Base-by-base conservation (phyloP, 2,329 filamentous ascomycete species). In the Fusarium albosuccineum region DNA sequence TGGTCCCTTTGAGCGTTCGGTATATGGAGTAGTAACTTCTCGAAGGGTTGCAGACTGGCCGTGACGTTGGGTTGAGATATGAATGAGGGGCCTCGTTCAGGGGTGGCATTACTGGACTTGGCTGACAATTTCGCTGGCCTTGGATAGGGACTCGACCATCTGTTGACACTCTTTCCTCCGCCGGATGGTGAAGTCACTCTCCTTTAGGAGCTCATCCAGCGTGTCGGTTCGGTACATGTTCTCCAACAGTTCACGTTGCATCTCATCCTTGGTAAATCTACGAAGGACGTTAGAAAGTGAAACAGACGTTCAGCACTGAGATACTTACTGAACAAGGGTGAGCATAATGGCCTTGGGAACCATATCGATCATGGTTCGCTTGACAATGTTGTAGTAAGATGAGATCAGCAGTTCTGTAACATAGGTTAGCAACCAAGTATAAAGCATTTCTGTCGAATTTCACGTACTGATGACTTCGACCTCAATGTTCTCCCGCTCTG, bases 261-360 rank as follows among this genome's bases (percentile, higher is more conserved):
- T 99, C 79, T 97, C 94, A 72, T 98, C 95, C 82, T 97, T 98
- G 73, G 95, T 97, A 79, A 91, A 92, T 76, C 93, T 97, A 70
- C 8, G 11, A 22, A 11, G 55, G 54, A 73, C 48, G 73, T 75
- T 54, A 71, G 59, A 55, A n/a, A 8, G 26, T 7, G 5, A 13
- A 42, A 17, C 16, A n/a, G 41, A 11, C 5, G 9, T 22, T 6
- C 8, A n/a, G 33, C 1, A 9, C 6, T 27, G 6, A 9, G 54
- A 11, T 30, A 90, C 93, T 79, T 89, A 97, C 92, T 95, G 91
- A 52, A 99, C 96, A 45, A 99, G 91, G 73, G 88, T 97, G 71
- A 98, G 87, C 96, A 99, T 99, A 77, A 99, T 97, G 40, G 96
- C 96, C 83, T 99, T 99, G 71, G 96, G 96, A 6, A 99, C 96